Percentiles rank a stretch among this genome's conserved stretches.
phyloP scores from a whole-genome alignment of 176 grass and related monocot species.

The Zoysia pacifica region DNA sequence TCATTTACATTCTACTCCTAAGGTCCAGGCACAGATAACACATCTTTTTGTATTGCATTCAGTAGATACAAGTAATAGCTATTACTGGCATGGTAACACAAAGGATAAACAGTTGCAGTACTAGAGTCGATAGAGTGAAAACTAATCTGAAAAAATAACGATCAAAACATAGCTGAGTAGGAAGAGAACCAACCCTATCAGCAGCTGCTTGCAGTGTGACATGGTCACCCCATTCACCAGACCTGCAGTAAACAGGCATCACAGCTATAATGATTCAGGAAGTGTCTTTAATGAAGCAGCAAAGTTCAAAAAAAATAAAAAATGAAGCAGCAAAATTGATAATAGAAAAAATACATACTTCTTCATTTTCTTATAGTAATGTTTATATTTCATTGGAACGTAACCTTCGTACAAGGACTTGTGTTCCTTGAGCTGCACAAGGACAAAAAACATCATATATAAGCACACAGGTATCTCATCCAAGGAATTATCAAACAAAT shows the following conservation, averaged over 20 bases:
- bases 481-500: slow-evolving; percentile 1
- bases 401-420: slow-evolving; percentile 85
- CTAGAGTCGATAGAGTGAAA: not conserved
- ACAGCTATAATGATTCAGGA: slow-evolving; percentile 3
- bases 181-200: slow-evolving; percentile 67
- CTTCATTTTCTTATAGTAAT: slow-evolving; percentile 96
- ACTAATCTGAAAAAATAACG: slow-evolving; percentile 7
- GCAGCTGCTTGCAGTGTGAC: slow-evolving; percentile 94
- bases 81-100: slow-evolving; percentile 13
- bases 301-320: not conserved
- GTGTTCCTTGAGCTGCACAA: slow-evolving; percentile 85
- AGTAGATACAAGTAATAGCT: slow-evolving; percentile 8
- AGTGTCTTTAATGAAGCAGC: not conserved
- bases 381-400: slow-evolving; percentile 97
- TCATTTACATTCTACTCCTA: not conserved
- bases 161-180: not conserved
- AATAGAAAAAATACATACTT: slow-evolving; percentile 59
- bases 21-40: not conserved
- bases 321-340: slow-evolving; percentile 20
- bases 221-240: slow-evolving; percentile 97
- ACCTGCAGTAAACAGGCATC: slow-evolving; percentile 43
- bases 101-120: not conserved
- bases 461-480: slow-evolving; percentile 8
- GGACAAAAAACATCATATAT: slow-evolving; percentile 32
- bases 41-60: not conserved